Evolutionary conservation across 345 rosid genomes (phyloP).

Genomic region (Lepidium didymum): DNA sequence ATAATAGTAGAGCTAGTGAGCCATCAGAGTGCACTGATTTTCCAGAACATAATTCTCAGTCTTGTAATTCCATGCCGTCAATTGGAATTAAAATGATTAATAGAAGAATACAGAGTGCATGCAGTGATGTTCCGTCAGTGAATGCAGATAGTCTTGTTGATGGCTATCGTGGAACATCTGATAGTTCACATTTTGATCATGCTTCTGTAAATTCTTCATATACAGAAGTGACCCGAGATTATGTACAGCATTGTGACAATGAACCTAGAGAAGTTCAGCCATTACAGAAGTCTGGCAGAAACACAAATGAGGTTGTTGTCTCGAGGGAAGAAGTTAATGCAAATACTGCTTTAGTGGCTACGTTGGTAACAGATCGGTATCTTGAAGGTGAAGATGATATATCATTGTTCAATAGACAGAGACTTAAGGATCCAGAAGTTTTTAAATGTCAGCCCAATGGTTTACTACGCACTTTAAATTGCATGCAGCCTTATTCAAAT

Average conservation of each 20-base stretch:
- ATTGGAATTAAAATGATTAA: conserved; percentile 12
- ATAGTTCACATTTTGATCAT: conserved; percentile 30
- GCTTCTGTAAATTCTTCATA: conserved; percentile 32
- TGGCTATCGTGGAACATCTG: conserved; percentile 29
- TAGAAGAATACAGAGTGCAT: conserved; percentile 27
- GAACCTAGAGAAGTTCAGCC: conserved; percentile 30
- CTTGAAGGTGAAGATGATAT: conserved; percentile 64
- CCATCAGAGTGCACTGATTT: conserved; percentile 22
- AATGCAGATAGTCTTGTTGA: conserved; percentile 36
- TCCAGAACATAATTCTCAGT: conserved; percentile 20
- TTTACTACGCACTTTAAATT: conserved; percentile 33
- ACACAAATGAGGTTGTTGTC: conserved; percentile 20
- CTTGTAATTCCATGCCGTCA: background rate
- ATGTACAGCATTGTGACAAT: conserved; percentile 15
- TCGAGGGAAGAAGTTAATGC: conserved; percentile 29
- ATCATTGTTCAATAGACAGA: conserved; percentile 61
- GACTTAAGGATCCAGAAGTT: conserved; percentile 74
- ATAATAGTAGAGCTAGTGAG: conserved; percentile 23
- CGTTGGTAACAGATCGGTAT: conserved; percentile 11
- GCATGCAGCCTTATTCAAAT: conserved; percentile 43
- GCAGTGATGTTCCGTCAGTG: conserved; percentile 31
- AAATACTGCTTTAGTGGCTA: conserved; percentile 22
- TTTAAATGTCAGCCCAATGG: conserved; percentile 38
- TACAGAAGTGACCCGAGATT: conserved; percentile 26
- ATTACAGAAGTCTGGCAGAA: conserved; percentile 22